These are phyloP conservation scores for Ophiognomonia clavigignenti-juglandacearum DNA, from an alignment of 2,329 filamentous ascomycete genomes.

Conservation along the genomic window DNA sequence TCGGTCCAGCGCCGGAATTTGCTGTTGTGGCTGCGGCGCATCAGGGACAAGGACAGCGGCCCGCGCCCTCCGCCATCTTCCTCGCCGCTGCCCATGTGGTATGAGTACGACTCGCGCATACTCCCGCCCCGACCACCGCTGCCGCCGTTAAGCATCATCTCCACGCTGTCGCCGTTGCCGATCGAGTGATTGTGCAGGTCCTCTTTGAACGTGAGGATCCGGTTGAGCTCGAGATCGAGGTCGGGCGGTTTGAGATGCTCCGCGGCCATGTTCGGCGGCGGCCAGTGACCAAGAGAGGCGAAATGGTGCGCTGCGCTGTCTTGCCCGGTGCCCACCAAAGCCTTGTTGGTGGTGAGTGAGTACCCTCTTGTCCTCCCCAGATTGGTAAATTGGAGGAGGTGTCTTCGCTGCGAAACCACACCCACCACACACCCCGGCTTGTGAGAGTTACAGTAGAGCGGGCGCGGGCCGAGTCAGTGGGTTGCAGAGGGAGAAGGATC, in stretches of 20 bases:
- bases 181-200: conserved; percentile 37
- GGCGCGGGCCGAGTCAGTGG: too few species aligned
- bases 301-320: too few species aligned
- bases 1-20: conserved; percentile 48
- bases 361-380: too few species aligned
- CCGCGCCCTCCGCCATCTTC: conserved; percentile 7
- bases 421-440: too few species aligned
- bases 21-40: conserved; percentile 54
- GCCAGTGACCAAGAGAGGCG: too few species aligned
- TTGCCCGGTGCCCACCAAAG: too few species aligned
- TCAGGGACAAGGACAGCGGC: conserved; percentile 49
- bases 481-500: too few species aligned
- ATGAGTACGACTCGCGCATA: conserved; percentile 42
- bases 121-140: not conserved
- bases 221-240: conserved; percentile 48
- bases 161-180: conserved; percentile 43
- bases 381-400: too few species aligned
- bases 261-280: not conserved
- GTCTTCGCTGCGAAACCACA: too few species aligned
- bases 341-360: too few species aligned
- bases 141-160: not conserved
- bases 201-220: conserved; percentile 53
- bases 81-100: conserved; percentile 31
- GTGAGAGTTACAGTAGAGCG: too few species aligned
- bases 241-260: conserved; percentile 10